Evolutionary conservation across 257 asterid genomes (phyloP).

Genomic region (Hygrophila difformis): DNA sequence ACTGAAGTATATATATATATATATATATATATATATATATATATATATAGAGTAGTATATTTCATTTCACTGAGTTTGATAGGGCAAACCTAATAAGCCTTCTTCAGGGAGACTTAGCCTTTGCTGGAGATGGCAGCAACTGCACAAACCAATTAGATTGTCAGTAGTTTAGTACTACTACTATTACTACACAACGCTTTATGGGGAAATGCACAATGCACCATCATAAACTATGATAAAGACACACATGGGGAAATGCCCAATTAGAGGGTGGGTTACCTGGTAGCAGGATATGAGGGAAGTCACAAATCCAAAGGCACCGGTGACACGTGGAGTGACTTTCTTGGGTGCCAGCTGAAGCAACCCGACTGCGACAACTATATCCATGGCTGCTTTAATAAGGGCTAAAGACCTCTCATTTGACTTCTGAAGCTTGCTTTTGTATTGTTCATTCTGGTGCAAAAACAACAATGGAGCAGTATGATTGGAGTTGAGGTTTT

Average conservation of each 20-base stretch:
- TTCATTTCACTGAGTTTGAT: no score
- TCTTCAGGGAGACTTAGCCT: conserved; percentile 65
- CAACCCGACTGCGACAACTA: background rate
- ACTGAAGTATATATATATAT: no score
- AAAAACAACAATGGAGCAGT: conserved; percentile 9
- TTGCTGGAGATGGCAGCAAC: conserved; percentile 65
- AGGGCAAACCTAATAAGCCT: no score
- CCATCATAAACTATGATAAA: no score
- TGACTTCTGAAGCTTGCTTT: background rate
- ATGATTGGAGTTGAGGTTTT: conserved; percentile 1
- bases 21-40: no score
- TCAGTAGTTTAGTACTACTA: no score
- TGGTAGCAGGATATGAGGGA: conserved; percentile 5
- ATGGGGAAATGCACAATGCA: no score
- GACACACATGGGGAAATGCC: no score
- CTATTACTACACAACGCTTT: no score
- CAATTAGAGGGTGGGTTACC: background rate
- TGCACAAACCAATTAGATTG: no score
- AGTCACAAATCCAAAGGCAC: background rate
- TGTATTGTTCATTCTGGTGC: conserved; percentile 38
- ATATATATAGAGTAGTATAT: no score
- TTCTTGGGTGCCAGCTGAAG: conserved; percentile 5
- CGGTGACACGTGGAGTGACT: conserved; percentile 4
- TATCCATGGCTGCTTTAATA: conserved; percentile 4
- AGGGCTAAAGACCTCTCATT: conserved; percentile 4